A percentile compares a stretch with the other conserved stretches of the same genome.
phyloP scores from a whole-genome alignment of 495 filamentous ascomycete genomes.

The Podospora anserina region DNA sequence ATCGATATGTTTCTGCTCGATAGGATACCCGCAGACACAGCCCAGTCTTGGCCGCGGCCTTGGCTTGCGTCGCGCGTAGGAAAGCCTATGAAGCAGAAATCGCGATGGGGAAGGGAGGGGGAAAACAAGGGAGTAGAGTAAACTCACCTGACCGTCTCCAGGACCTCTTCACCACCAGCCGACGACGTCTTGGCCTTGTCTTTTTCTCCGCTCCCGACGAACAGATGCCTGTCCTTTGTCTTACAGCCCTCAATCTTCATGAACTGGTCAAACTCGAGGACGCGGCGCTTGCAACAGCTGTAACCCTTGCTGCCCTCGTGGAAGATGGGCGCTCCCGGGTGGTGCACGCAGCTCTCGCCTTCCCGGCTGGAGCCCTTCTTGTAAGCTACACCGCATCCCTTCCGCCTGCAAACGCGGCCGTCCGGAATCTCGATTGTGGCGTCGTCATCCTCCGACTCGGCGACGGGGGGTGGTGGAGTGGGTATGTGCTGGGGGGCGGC shows the following conservation, averaged over 20 bases:
- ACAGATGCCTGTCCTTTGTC: slow-evolving; percentile 76
- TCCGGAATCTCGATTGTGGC: slow-evolving; percentile 63
- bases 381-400: slow-evolving; percentile 66
- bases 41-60: slow-evolving; percentile 32
- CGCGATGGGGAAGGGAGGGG: neutral
- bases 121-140: slow-evolving; percentile 12
- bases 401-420: slow-evolving; percentile 73
- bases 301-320: slow-evolving; percentile 98
- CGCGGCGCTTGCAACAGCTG: slow-evolving; percentile 91
- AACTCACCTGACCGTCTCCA: slow-evolving; percentile 67
- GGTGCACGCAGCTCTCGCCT: slow-evolving; percentile 77
- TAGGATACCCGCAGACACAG: slow-evolving; percentile 27
- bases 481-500: slow-evolving; percentile 53
- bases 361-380: slow-evolving; percentile 57
- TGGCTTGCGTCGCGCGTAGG: slow-evolving; percentile 23
- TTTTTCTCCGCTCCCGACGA: slow-evolving; percentile 75
- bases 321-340: slow-evolving; percentile 85
- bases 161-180: slow-evolving; percentile 47
- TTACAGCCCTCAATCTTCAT: slow-evolving; percentile 90
- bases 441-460: slow-evolving; percentile 88
- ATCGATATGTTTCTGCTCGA: slow-evolving; percentile 13
- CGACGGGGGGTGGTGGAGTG: slow-evolving; percentile 60
- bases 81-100: slow-evolving; percentile 1
- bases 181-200: slow-evolving; percentile 38
- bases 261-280: slow-evolving; percentile 97